Evolutionary conservation across 345 rosid genomes (phyloP).

Genomic region (Populus alba): DNA sequence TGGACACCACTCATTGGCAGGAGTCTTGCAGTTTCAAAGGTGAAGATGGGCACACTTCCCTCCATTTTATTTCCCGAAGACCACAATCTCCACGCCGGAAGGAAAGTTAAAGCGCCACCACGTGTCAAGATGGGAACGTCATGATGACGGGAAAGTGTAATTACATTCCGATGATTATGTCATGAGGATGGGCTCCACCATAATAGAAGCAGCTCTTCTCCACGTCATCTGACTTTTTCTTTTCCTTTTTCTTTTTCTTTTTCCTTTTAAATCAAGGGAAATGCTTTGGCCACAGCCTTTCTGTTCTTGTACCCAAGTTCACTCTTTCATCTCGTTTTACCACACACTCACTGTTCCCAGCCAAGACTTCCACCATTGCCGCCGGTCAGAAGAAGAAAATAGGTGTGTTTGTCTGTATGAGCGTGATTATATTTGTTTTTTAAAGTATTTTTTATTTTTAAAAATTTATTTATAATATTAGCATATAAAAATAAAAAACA

Average conservation of each 20-base stretch:
- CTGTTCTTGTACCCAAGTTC: no score
- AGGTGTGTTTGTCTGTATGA: no score
- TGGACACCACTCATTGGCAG: background rate
- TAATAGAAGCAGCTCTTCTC: background rate
- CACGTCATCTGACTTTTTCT: slow-evolving; percentile 8
- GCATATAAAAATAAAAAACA: no score
- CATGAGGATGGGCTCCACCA: slow-evolving; percentile 7
- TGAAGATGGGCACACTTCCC: background rate
- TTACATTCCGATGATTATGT: slow-evolving; percentile 32
- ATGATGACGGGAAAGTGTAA: slow-evolving; percentile 36
- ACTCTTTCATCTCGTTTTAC: no score
- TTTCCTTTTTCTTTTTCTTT: background rate
- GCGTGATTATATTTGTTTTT: no score
- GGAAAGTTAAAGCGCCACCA: slow-evolving; percentile 33
- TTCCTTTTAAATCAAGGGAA: background rate
- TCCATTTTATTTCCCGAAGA: background rate
- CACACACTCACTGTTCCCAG: no score
- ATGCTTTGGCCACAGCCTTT: no score
- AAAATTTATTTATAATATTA: no score
- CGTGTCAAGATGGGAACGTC: slow-evolving; percentile 35
- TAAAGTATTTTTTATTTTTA: no score
- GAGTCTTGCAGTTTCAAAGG: background rate
- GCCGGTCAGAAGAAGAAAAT: no score
- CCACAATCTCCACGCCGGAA: slow-evolving; percentile 38
- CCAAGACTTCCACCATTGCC: no score